A percentile compares a stretch with the other conserved stretches of the same genome.
Conservation (phyloP, 1,284 basidiomycete species). For the Hypsizygus ulmarius region DNA sequence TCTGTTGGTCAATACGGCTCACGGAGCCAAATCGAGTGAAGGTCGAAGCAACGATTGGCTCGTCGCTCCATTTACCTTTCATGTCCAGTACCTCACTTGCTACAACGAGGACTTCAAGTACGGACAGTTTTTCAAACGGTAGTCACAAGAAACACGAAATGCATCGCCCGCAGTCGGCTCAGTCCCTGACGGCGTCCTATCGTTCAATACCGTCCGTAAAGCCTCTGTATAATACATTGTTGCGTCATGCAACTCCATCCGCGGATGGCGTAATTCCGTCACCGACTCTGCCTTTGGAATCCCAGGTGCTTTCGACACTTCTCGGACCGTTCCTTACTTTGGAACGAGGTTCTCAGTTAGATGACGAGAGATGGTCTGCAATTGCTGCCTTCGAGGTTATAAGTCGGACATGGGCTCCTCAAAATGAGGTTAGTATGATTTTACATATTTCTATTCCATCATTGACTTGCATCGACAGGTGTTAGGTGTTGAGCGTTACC, state of each 20-base stretch:
- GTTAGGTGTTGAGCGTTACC: constrained; percentile 50
- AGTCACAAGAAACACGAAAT: constrained; percentile 31
- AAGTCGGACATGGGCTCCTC: constrained; percentile 52
- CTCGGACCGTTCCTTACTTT: constrained; percentile 51
- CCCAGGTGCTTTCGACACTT: constrained; percentile 55
- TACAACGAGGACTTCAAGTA: constrained; percentile 23
- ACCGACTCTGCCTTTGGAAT: constrained; percentile 50
- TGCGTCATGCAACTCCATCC: constrained; percentile 39
- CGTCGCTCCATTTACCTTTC: constrained; percentile 49
- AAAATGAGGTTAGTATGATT: constrained; percentile 44
- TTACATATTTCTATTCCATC: not conserved
- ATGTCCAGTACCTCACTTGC: constrained; percentile 42
- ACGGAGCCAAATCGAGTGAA: constrained; percentile 27
- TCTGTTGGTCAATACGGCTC: constrained; percentile 49
- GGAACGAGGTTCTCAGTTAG: constrained; percentile 32
- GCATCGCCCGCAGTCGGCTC: constrained; percentile 39
- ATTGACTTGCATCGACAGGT: constrained; percentile 30
- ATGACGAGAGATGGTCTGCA: constrained; percentile 54
- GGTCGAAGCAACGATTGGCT: constrained; percentile 27
- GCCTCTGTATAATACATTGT: constrained; percentile 39
- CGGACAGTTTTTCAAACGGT: constrained; percentile 19
- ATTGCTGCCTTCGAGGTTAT: constrained; percentile 61
- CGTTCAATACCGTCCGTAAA: constrained; percentile 35
- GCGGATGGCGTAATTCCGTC: constrained; percentile 26
- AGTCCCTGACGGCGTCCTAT: constrained; percentile 27